These are phyloP conservation scores for Cercospora brassicicola DNA, from an alignment of 2,329 filamentous ascomycete species.

Conservation along the genomic window DNA sequence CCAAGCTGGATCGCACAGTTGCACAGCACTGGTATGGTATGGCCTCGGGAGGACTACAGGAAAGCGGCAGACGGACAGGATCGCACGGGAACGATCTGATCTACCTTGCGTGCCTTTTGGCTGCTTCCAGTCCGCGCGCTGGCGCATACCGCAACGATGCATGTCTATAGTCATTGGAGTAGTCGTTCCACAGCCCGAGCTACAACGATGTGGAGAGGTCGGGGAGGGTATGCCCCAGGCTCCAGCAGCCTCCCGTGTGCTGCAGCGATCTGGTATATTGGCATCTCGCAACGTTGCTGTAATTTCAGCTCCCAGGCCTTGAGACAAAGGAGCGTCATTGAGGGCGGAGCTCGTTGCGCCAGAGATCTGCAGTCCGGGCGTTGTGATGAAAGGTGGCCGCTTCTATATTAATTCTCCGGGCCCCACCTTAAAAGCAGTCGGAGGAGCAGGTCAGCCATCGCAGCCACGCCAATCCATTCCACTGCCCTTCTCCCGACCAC, in stretches of 20 bases:
- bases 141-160: neutral
- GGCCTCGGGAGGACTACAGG: neutral
- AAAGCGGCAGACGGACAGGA: neutral
- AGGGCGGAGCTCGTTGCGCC: constrained; percentile 2
- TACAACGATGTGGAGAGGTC: neutral
- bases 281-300: neutral
- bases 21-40: neutral
- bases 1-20: neutral
- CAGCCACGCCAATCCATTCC: neutral
- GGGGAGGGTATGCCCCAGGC: neutral
- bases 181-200: neutral
- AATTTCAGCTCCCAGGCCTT: neutral
- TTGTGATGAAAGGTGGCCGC: constrained; percentile 4
- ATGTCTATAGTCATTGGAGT: neutral
- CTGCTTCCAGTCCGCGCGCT: neutral
- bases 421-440: neutral
- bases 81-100: neutral
- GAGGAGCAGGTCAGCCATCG: neutral
- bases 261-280: neutral
- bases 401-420: constrained; percentile 2
- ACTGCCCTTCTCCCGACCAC: neutral
- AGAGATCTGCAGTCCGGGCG: constrained; percentile 7
- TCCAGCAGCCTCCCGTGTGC: neutral
- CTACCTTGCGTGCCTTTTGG: neutral
- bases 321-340: neutral